Evolutionary conservation across 306 rosid species (phyloP).

Genomic region (Urtica urens): DNA sequence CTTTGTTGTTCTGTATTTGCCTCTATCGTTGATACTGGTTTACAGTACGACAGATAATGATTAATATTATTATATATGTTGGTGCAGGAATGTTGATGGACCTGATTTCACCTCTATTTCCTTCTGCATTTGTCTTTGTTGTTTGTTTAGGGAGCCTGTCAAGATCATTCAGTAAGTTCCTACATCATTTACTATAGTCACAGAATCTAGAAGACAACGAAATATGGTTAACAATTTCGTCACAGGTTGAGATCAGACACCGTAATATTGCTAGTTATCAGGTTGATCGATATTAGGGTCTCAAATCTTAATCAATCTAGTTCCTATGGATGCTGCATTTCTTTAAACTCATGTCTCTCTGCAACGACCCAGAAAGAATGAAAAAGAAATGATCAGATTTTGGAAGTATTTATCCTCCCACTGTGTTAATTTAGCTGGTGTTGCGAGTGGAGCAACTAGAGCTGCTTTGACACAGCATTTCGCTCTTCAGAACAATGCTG

Average conservation of each 20-base stretch:
- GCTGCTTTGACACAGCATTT: slow-evolving; percentile 99
- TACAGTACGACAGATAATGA: slow-evolving; percentile 10
- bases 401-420: slow-evolving; percentile 2
- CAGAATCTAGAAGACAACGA: slow-evolving; percentile 1
- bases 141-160: slow-evolving; percentile 95
- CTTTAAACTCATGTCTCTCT: too few species aligned
- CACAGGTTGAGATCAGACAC: background rate
- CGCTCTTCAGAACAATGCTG: slow-evolving; percentile 61
- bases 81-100: slow-evolving; percentile 95
- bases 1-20: background rate
- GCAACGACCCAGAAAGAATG: too few species aligned
- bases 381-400: background rate
- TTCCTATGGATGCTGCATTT: too few species aligned
- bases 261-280: background rate
- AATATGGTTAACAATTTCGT: too few species aligned
- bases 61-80: slow-evolving; percentile 12
- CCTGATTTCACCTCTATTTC: slow-evolving; percentile 84
- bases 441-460: slow-evolving; percentile 98
- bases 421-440: slow-evolving; percentile 57
- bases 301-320: too few species aligned
- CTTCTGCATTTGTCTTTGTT: slow-evolving; percentile 68
- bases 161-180: slow-evolving; percentile 93
- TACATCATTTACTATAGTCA: background rate
- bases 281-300: too few species aligned
- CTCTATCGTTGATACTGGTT: background rate